Evolutionary conservation across 1,284 basidiomycete species (phyloP).

Genomic region (Volvariella surrecta): DNA sequence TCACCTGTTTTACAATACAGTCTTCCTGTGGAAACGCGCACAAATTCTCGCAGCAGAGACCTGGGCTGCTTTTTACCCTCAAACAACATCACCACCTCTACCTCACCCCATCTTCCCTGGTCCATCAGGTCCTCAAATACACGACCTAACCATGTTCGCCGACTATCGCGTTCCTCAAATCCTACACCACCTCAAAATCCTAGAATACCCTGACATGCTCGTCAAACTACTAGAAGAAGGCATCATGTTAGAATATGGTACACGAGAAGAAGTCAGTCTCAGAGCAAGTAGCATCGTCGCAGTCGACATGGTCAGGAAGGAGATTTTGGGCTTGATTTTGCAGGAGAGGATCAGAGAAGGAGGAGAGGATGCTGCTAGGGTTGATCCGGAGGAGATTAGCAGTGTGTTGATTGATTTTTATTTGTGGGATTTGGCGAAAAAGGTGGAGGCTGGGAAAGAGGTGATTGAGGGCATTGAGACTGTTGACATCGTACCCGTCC

Average conservation of each 20-base stretch:
- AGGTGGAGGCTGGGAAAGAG: conserved; percentile 53
- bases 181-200: conserved; percentile 66
- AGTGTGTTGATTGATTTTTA: conserved; percentile 83
- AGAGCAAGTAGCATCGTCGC: conserved; percentile 69
- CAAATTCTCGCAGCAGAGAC: conserved; percentile 81
- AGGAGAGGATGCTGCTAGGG: conserved; percentile 18
- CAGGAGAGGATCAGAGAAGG: conserved; percentile 9
- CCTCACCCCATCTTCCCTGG: conserved; percentile 65
- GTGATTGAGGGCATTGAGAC: conserved; percentile 48
- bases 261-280: conserved; percentile 61
- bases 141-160: conserved; percentile 77
- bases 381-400: conserved; percentile 29
- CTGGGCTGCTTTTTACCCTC: conserved; percentile 75
- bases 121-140: conserved; percentile 42
- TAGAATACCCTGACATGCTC: conserved; percentile 56
- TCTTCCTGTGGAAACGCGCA: conserved; percentile 77
- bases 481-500: conserved; percentile 54
- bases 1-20: conserved; percentile 23
- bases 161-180: conserved; percentile 85
- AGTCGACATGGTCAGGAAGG: conserved; percentile 59
- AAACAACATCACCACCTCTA: conserved; percentile 15
- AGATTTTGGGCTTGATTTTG: conserved; percentile 30
- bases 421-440: conserved; percentile 79
- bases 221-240: conserved; percentile 35
- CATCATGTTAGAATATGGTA: conserved; percentile 41